Conservation (phyloP, 768 basidiomycete species). For the Suillus ampliporus region DNA sequence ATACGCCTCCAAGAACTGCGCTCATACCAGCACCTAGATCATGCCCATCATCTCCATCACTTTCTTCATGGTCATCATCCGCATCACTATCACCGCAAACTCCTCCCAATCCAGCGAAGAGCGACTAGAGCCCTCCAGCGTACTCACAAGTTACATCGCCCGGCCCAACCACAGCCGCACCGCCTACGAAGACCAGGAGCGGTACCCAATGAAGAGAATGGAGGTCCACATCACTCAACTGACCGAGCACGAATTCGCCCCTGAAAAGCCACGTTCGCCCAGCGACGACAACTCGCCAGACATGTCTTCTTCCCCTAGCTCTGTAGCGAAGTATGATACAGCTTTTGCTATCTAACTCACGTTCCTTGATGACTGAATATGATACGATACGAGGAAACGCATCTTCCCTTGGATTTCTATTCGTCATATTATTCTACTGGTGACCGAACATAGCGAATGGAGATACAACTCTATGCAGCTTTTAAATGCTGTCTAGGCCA, state of each 20-base stretch:
- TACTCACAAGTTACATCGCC: background rate
- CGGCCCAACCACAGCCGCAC: background rate
- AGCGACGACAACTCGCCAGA: background rate
- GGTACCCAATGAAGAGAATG: slow-evolving; percentile 14
- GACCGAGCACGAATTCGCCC: slow-evolving; percentile 6
- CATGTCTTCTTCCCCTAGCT: background rate
- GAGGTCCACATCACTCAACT: slow-evolving; percentile 20
- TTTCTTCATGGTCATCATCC: slow-evolving; percentile 35
- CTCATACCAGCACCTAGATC: slow-evolving; percentile 10
- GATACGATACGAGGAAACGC: background rate
- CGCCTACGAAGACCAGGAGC: slow-evolving; percentile 1
- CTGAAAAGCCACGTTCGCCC: background rate
- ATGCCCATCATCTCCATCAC: slow-evolving; percentile 32
- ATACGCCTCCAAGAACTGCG: background rate
- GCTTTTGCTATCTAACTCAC: background rate
- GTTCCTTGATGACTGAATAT: background rate
- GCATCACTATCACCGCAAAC: slow-evolving; percentile 19
- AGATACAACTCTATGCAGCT: background rate
- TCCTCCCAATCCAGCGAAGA: slow-evolving; percentile 6
- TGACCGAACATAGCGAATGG: background rate
- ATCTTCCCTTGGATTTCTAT: background rate
- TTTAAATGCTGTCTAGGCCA: no score
- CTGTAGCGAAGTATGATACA: background rate
- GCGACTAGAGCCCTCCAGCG: background rate
- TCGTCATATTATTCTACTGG: background rate